These are phyloP conservation scores for Spencermartinsiella europaea DNA, from an alignment of 805 yeast species.

Conservation along the genomic window DNA sequence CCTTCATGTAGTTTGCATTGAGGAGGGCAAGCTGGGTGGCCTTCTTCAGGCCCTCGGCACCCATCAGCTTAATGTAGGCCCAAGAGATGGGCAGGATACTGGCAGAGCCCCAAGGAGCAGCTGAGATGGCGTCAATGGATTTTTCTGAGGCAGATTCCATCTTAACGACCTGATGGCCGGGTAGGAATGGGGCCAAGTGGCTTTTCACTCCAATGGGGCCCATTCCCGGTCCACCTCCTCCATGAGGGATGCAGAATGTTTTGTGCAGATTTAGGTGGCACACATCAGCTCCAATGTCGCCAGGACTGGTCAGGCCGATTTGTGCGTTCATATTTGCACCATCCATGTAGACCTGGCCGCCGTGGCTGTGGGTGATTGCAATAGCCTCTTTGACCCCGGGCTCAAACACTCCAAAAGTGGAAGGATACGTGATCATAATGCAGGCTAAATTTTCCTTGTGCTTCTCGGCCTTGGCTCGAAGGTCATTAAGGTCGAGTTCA, in stretches of 20 bases:
- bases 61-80: constrained; percentile 92
- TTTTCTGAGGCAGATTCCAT: constrained; percentile 42
- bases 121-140: constrained; percentile 66
- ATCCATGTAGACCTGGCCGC: constrained; percentile 96
- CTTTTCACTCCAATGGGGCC: constrained; percentile 93
- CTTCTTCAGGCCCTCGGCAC: constrained; percentile 74
- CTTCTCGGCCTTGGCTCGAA: constrained; percentile 65
- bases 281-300: constrained; percentile 96
- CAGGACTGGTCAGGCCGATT: constrained; percentile 95
- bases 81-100: constrained; percentile 89
- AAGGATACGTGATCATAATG: constrained; percentile 94
- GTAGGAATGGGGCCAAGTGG: constrained; percentile 77
- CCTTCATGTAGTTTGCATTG: constrained; percentile 95
- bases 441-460: constrained; percentile 74
- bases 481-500: constrained; percentile 74
- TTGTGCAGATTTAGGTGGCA: constrained; percentile 96
- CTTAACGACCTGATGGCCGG: constrained; percentile 60
- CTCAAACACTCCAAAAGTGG: constrained; percentile 94
- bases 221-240: constrained; percentile 99
- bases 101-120: constrained; percentile 97
- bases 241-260: constrained; percentile 96
- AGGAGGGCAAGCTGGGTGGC: constrained; percentile 88
- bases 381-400: constrained; percentile 84
- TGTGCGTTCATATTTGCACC: constrained; percentile 99
- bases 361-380: constrained; percentile 74